These are phyloP conservation scores for Gossypium sturtianum DNA, from an alignment of 345 rosid genomes.

Conservation along the genomic window DNA sequence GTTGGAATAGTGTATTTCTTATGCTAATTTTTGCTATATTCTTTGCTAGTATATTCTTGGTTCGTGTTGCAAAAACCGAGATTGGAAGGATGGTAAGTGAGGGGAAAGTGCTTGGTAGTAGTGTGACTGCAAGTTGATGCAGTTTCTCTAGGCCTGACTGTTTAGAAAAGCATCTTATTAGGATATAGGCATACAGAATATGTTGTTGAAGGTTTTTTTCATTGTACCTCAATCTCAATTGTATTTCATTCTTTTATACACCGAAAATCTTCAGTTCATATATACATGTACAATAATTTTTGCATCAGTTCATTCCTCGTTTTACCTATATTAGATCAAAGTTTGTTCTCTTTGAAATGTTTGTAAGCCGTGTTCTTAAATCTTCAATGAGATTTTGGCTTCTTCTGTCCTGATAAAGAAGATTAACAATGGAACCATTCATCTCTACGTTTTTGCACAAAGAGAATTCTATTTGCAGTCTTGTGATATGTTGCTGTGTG, in stretches of 20 bases:
- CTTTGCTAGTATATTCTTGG: slow-evolving; percentile 53
- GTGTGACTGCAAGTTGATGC: slow-evolving; percentile 14
- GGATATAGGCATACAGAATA: neutral
- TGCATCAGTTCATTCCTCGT: neutral
- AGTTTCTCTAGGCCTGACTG: neutral
- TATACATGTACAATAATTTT: neutral
- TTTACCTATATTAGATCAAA: neutral
- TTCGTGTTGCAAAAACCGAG: slow-evolving; percentile 59
- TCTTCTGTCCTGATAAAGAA: neutral
- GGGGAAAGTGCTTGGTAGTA: slow-evolving; percentile 24
- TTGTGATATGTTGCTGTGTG: neutral
- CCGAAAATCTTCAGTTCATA: neutral
- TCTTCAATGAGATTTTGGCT: neutral
- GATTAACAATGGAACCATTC: neutral
- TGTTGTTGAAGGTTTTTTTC: neutral
- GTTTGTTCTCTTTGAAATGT: neutral
- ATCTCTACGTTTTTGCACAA: neutral
- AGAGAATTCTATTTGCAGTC: neutral
- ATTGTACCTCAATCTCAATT: neutral
- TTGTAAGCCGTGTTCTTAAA: neutral
- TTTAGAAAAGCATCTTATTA: neutral
- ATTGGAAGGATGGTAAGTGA: slow-evolving; percentile 34
- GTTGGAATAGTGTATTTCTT: slow-evolving; percentile 81
- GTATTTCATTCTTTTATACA: slow-evolving; percentile 4
- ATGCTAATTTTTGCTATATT: slow-evolving; percentile 69